A percentile compares a stretch with the other conserved stretches of the same genome.
Conservation (phyloP, 2,329 filamentous ascomycete species). For the Metarhizium rileyi region DNA sequence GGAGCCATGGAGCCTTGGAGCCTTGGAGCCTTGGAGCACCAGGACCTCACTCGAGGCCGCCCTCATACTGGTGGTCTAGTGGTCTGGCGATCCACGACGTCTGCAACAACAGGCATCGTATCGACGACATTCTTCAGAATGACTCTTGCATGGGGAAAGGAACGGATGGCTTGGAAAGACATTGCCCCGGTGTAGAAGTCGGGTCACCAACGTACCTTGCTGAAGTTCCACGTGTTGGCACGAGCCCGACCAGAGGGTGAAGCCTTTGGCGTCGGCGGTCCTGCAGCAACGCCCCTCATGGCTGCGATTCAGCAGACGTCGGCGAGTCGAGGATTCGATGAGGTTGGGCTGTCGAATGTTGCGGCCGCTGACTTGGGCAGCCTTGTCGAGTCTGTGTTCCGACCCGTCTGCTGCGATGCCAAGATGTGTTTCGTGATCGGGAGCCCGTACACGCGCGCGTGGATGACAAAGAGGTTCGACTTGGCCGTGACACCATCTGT, state of each 20-base stretch:
- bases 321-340: not conserved
- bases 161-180: not conserved
- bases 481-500: no score
- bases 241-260: constrained; percentile 19
- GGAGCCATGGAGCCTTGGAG: not conserved
- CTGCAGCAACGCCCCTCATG: constrained; percentile 23
- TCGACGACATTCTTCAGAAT: not conserved
- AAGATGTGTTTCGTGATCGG: no score
- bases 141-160: not conserved
- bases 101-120: not conserved
- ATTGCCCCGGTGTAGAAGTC: not conserved
- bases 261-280: constrained; percentile 18
- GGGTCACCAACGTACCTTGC: constrained; percentile 22
- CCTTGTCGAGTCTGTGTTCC: no score
- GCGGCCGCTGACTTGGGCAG: no score
- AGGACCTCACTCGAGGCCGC: constrained; percentile 1
- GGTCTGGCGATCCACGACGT: not conserved
- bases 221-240: constrained; percentile 32
- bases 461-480: no score
- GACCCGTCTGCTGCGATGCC: not conserved
- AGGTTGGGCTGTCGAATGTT: not conserved
- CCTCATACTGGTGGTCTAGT: not conserved
- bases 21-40: not conserved
- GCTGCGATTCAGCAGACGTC: not conserved
- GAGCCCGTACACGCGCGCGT: no score